Percentiles rank a stretch among this genome's conserved stretches.
These are phyloP conservation scores for Coccomyxa sp. DNA, from an alignment of 139 green algal genomes.

Conservation along the genomic window DNA sequence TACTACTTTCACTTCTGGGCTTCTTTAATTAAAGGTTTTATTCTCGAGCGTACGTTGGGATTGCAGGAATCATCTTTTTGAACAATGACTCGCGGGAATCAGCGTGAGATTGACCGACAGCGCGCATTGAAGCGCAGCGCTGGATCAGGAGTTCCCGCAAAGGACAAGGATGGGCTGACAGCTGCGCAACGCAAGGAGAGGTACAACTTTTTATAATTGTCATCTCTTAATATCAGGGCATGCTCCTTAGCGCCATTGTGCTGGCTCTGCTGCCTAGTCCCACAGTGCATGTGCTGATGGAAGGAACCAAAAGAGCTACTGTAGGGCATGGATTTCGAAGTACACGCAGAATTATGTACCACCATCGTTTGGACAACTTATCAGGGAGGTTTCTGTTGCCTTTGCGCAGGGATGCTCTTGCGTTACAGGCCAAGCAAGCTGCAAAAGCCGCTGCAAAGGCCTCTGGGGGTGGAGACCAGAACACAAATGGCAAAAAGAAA, in stretches of 20 bases:
- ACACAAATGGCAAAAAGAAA: background rate
- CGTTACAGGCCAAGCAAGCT: constrained; percentile 37
- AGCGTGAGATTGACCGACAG: constrained; percentile 36
- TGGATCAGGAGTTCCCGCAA: constrained; percentile 3
- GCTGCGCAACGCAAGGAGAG: constrained; percentile 43
- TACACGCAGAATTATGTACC: background rate
- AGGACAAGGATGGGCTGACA: constrained; percentile 45
- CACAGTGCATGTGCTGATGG: background rate
- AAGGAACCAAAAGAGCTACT: background rate
- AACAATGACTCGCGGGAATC: constrained; percentile 39
- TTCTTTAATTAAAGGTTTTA: background rate
- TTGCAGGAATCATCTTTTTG: background rate
- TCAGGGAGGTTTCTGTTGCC: background rate
- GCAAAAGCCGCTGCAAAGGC: constrained; percentile 31
- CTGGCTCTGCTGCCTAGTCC: background rate
- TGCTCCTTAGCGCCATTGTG: background rate
- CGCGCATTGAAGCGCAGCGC: constrained; percentile 31
- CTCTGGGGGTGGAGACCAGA: constrained; percentile 1
- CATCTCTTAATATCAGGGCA: background rate
- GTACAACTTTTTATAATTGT: constrained; percentile 11
- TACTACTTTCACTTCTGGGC: background rate
- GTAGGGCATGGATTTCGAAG: background rate
- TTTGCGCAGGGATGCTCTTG: constrained; percentile 40
- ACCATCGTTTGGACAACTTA: background rate
- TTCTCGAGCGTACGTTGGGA: background rate